phyloP scores from a whole-genome alignment of 225 moss, liverwort and hornwort genomes.

The Takakia lepidozioides region DNA sequence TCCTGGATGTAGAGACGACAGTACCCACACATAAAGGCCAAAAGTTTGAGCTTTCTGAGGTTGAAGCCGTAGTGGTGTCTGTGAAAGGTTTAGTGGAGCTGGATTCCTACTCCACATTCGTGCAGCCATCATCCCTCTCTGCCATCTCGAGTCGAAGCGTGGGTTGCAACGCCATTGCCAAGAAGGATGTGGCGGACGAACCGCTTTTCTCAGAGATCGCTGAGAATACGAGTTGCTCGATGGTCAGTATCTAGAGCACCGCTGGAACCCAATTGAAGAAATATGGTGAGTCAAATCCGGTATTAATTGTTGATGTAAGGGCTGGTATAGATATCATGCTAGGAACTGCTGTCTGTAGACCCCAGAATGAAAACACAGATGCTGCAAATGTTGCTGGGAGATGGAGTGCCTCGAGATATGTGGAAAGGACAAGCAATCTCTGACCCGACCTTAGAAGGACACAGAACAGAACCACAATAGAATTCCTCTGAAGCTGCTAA shows the following conservation, averaged over 20 bases:
- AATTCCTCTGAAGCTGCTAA: no score
- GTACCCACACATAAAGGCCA: background rate
- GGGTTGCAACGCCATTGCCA: constrained; percentile 1
- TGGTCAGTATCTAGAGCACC: background rate
- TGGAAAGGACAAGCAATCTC: no score
- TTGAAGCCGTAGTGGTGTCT: background rate
- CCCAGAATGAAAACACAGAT: no score
- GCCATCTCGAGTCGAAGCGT: background rate
- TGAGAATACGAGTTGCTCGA: background rate
- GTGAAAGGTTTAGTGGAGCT: background rate
- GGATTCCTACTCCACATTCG: background rate
- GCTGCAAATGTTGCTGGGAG: no score
- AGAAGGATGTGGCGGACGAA: background rate
- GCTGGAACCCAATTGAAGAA: no score
- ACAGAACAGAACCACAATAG: no score
- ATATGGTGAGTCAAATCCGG: no score
- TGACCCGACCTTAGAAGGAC: no score
- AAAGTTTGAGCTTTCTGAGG: background rate
- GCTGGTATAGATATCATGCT: no score
- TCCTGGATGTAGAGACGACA: constrained; percentile 1
- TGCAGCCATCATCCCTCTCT: background rate
- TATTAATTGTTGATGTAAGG: no score
- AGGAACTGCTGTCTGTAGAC: no score
- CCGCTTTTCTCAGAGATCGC: background rate
- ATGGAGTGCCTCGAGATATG: no score